Evolutionary conservation across 345 rosid genomes (phyloP), one percentile per base, ranked within the genome.

Genomic region (Erucastrum elatum): DNA sequence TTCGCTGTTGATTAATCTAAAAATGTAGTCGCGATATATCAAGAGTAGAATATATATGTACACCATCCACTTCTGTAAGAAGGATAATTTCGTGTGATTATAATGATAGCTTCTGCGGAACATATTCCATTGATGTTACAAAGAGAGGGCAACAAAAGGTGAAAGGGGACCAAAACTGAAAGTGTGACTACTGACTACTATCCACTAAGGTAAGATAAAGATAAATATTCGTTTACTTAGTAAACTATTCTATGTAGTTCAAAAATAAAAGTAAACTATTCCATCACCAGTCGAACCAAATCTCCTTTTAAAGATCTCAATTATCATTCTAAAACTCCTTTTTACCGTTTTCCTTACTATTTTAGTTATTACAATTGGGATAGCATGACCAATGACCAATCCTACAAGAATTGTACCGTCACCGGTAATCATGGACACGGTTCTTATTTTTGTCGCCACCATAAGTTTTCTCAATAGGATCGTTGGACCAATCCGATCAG

Each of bases 51-150:
- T 63, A n/a, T 62, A 30, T 46, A 51, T 35, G 29, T 53, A 37
- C 21, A 75, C 5, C 72, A 75, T 66, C 66, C 59, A 75, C 6
- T 66, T 66, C 66, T 56, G 4, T 26, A 6, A 4, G 66, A 66
- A 58, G 44, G 66, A 66, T 75, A 66, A 15, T 6, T 29, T 29
- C n/a, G 9, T 60, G 69, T 68, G 69, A 58, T 46, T 44, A 21
- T 8, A 31, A 34, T 61, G 64, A 61, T 44, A 69, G 70, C 17
- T 76, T 62, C 21, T 63, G 71, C 55, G 29, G 81, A 70, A 77
- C 25, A 63, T 63, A 64, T 77, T 77, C 81, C 75, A 70, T 51
- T 77, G 76, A 77, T 70, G 76, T 64, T 77, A 77, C 66, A 51
- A 64, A 70, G 64, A 70, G 46, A 70, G 34, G 58, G 26, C 64